phyloP scores from a whole-genome alignment of 768 basidiomycete genomes.

The Tulasnella sp. region DNA sequence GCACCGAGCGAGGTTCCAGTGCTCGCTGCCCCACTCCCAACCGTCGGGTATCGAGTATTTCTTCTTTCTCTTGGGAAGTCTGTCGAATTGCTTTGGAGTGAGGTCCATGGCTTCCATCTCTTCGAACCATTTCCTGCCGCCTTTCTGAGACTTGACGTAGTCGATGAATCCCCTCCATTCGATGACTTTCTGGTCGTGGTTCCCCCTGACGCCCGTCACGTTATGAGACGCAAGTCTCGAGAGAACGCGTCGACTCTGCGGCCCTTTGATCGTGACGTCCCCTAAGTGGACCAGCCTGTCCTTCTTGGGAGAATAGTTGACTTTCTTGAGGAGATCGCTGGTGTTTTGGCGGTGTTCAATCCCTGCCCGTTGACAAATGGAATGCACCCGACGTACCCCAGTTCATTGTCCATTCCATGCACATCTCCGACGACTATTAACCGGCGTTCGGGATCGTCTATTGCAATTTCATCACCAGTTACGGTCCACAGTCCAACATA shows the following conservation, averaged over 20 bases:
- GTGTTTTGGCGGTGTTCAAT: background rate
- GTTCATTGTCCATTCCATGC: conserved; percentile 63
- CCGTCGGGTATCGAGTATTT: conserved; percentile 41
- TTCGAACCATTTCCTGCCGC: conserved; percentile 47
- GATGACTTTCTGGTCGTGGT: conserved; percentile 85
- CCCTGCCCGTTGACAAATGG: conserved; percentile 3
- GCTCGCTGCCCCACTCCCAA: conserved; percentile 66
- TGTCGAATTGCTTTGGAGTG: conserved; percentile 20
- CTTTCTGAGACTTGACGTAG: conserved; percentile 47
- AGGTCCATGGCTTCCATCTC: conserved; percentile 25
- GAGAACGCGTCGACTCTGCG: conserved; percentile 52
- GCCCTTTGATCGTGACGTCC: conserved; percentile 67
- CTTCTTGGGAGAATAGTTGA: conserved; percentile 44
- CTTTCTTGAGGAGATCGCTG: conserved; percentile 50
- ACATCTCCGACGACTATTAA: conserved; percentile 78
- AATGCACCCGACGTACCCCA: conserved; percentile 40
- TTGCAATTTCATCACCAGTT: conserved; percentile 18
- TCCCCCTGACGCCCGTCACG: conserved; percentile 77
- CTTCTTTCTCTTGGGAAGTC: conserved; percentile 25
- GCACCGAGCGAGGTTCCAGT: conserved; percentile 57
- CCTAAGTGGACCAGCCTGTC: conserved; percentile 77
- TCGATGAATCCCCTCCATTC: conserved; percentile 84
- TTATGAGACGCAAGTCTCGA: conserved; percentile 50
- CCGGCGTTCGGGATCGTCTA: conserved; percentile 26
- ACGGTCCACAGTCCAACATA: conserved; percentile 24